These are phyloP conservation scores for Pythium phragmiticola DNA, from an alignment of 352 stramenopile genomes.

Conservation along the genomic window DNA sequence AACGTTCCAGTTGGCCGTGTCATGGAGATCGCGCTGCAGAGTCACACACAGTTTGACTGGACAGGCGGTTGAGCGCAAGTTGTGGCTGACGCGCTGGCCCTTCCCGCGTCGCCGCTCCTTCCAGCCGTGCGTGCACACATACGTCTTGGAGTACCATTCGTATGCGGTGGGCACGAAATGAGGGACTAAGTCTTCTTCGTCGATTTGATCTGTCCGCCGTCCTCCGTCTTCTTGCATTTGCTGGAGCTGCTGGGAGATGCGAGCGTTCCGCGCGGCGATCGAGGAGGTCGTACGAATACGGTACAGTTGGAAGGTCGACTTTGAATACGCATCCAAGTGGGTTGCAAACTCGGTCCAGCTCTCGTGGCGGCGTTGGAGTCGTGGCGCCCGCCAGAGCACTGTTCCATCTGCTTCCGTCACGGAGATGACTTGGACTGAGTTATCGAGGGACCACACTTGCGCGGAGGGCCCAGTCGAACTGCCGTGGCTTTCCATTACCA, in stretches of 20 bases:
- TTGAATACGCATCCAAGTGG: conserved; percentile 59
- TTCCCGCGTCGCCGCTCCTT: conserved; percentile 67
- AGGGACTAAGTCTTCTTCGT: conserved; percentile 6
- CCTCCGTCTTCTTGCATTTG: conserved; percentile 14
- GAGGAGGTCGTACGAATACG: conserved; percentile 77
- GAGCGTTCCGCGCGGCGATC: conserved; percentile 54
- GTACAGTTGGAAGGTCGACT: conserved; percentile 65
- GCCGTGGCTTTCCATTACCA: neutral
- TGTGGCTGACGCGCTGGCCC: conserved; percentile 71
- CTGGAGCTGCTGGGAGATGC: conserved; percentile 48
- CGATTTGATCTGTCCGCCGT: neutral
- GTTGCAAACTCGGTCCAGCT: conserved; percentile 61
- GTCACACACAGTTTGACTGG: conserved; percentile 71
- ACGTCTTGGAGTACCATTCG: conserved; percentile 83
- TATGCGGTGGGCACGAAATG: conserved; percentile 54
- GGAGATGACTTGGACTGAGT: conserved; percentile 18
- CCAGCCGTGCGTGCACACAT: conserved; percentile 77
- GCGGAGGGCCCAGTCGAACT: conserved; percentile 4
- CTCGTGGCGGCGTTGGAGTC: conserved; percentile 45
- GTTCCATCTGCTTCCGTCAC: conserved; percentile 31
- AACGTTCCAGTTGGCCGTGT: conserved; percentile 47
- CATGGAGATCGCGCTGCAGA: conserved; percentile 44
- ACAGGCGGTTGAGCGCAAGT: conserved; percentile 59
- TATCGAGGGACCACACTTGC: conserved; percentile 24
- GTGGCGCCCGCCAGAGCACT: conserved; percentile 45